A percentile compares a stretch with the other conserved stretches of the same genome.
These are phyloP conservation scores for Diutina rugosa DNA, from an alignment of 1,139 yeast genomes.

Conservation along the genomic window DNA sequence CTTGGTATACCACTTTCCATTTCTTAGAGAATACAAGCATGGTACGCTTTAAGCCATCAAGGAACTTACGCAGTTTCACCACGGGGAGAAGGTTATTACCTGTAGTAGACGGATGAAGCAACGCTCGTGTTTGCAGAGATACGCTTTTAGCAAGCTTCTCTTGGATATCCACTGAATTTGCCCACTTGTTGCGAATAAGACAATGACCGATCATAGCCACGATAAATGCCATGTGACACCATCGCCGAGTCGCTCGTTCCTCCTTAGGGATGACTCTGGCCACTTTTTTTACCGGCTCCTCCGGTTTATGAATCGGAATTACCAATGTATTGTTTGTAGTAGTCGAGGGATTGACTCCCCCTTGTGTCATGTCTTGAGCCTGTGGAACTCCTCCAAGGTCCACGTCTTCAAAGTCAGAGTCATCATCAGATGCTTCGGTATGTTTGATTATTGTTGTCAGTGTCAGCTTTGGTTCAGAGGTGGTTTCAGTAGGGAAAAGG, in stretches of 20 bases:
- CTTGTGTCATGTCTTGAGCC: constrained; percentile 8
- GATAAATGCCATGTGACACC: constrained; percentile 49
- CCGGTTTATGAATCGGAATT: constrained; percentile 6
- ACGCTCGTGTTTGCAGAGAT: constrained; percentile 28
- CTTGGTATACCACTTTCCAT: constrained; percentile 39
- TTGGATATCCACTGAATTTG: constrained; percentile 37
- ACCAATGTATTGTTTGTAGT: constrained; percentile 1
- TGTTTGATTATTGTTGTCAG: neutral
- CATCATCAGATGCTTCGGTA: constrained; percentile 4
- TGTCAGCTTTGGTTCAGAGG: neutral
- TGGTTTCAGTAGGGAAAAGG: neutral
- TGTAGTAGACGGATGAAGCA: constrained; percentile 31
- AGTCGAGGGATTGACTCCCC: neutral
- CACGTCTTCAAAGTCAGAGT: constrained; percentile 12
- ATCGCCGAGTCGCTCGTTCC: constrained; percentile 38
- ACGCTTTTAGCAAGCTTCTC: constrained; percentile 27
- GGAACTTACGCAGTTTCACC: constrained; percentile 52
- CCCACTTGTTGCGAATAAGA: constrained; percentile 59
- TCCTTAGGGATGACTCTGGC: constrained; percentile 28
- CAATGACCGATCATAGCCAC: constrained; percentile 55
- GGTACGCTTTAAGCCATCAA: constrained; percentile 61
- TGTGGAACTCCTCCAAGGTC: constrained; percentile 11
- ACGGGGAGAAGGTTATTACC: constrained; percentile 17
- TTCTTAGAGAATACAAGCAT: constrained; percentile 49
- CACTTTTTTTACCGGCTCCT: neutral